Conservation (phyloP, 2,329 filamentous ascomycete genomes). For the Epichloe brachyelytri region DNA sequence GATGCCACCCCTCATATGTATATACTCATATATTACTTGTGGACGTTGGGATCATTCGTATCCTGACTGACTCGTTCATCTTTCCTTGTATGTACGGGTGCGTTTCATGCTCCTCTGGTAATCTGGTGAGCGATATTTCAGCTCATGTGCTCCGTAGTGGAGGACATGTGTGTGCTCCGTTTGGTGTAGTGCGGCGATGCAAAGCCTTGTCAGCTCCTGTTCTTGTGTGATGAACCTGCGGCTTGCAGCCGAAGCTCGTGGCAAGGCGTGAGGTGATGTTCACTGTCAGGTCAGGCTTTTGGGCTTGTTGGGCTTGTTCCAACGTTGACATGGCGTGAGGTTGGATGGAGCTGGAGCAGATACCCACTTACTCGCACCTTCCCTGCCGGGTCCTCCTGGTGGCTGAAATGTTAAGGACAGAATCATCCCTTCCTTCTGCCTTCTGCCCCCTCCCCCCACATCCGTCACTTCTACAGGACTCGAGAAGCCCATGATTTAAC, state of each 20-base stretch:
- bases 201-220: conserved; percentile 4
- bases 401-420: not conserved
- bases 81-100: too few species aligned
- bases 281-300: not conserved
- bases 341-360: too few species aligned
- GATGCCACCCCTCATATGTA: not conserved
- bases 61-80: too few species aligned
- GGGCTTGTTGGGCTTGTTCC: not conserved
- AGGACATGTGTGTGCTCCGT: conserved; percentile 1
- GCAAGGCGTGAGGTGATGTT: not conserved
- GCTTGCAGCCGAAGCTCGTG: not conserved
- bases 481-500: not conserved
- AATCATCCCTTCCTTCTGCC: too few species aligned
- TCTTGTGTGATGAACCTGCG: not conserved
- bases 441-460: too few species aligned
- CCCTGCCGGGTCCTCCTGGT: conserved; percentile 7
- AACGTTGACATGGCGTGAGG: too few species aligned
- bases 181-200: not conserved
- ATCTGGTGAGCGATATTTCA: conserved; percentile 4
- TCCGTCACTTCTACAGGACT: not conserved
- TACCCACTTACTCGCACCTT: not conserved
- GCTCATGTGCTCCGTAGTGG: conserved; percentile 1
- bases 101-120: not conserved
- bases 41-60: too few species aligned
- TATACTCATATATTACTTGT: too few species aligned